Percentiles rank a stretch among this genome's conserved stretches.
phyloP scores from a whole-genome alignment of 495 filamentous ascomycete genomes.

The Podospora didyma region DNA sequence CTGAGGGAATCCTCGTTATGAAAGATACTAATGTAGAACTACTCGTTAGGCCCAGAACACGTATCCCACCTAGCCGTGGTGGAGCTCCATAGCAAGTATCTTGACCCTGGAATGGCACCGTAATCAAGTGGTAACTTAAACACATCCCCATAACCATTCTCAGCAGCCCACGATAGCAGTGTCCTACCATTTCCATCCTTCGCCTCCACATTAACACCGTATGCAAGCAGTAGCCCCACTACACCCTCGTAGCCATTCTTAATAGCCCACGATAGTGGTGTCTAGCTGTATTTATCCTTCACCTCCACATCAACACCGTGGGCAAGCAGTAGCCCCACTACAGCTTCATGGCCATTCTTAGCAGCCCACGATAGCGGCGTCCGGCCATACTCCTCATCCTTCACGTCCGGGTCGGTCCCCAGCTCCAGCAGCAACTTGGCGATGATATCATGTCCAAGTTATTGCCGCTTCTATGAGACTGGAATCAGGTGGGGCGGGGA shows the following conservation, averaged over 20 bases:
- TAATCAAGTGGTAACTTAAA: not conserved
- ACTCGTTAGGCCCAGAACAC: no score
- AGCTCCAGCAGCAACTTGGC: not conserved
- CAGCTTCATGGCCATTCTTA: not conserved
- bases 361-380: not conserved
- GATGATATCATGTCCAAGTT: not conserved
- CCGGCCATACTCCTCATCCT: not conserved
- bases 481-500: no score
- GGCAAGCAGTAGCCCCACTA: not conserved
- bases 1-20: no score
- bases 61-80: no score
- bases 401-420: not conserved
- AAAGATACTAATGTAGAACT: no score
- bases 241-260: not conserved
- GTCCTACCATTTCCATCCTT: not conserved
- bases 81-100: no score
- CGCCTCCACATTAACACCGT: not conserved
- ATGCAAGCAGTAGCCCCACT: not conserved
- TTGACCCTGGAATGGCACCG: no score
- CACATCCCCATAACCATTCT: not conserved
- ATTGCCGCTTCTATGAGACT: no score
- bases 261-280: not conserved
- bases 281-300: not conserved
- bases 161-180: not conserved
- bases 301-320: not conserved